Evolutionary conservation across 768 basidiomycete species (phyloP), one percentile per base, ranked within the genome.

Genomic region (Termitomyces sp.): DNA sequence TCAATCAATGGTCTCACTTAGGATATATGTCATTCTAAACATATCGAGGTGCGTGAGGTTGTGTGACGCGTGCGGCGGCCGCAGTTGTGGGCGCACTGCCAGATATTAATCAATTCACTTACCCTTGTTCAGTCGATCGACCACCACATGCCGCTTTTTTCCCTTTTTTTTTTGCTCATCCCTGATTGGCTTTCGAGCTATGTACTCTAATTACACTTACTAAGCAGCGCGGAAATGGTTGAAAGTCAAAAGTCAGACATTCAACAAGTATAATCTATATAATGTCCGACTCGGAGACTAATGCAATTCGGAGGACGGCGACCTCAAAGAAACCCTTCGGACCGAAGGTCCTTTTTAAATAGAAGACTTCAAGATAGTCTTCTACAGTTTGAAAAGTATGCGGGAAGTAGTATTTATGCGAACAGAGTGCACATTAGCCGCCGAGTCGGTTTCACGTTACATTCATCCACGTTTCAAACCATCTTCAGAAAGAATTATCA

Each of bases 231-330:
- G 51, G 51, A 37, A 36, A 37, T 36, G 12, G 22, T 36, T 51
- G 22, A 15, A n/a, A 53, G 51, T 52, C 22, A 52, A 24, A n/a
- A 53, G 52, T 41, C 52, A 53, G 37, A 52, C 51, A 52, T 27
- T 54, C 41, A 52, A 50, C 33, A 22, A 11, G 50, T 37, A 27
- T 51, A 52, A 16, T 41, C 6, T 41, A 6, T 18, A 8, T 11
- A n/a, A 15, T 37, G 20, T 55, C 54, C 54, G 54, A 55, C 22
- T 55, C 54, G 54, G 54, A 46, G 31, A 55, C 20, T 41, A 18
- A 42, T 41, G 37, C 20, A 42, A 37, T 54, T 54, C 37, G 27
- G 31, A 22, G 11, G 44, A 57, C 55, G 55, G 55, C 16, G 55
- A 39, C 47, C 11, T 39, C 55, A 48, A 45, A 58, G 48, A n/a